phyloP scores from a whole-genome alignment of 345 rosid genomes.

The Eucalyptus cloeziana region DNA sequence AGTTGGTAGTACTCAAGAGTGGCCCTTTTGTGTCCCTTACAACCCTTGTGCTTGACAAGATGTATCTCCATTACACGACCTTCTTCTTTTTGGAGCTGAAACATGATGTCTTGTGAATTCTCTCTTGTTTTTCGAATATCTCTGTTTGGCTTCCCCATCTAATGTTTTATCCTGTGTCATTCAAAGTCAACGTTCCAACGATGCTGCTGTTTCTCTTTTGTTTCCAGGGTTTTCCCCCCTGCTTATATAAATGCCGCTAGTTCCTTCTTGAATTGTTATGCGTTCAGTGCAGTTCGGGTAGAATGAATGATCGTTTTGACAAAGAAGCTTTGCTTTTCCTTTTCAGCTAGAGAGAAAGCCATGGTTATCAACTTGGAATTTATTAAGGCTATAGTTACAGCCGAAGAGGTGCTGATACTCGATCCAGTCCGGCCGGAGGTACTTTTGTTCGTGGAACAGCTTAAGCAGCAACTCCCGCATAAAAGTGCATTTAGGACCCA shows the following conservation, averaged over 20 bases:
- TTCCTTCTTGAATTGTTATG: background rate
- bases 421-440: constrained; percentile 77
- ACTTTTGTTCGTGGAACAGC: constrained; percentile 64
- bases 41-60: background rate
- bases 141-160: background rate
- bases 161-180: background rate
- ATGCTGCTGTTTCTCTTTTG: background rate
- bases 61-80: background rate
- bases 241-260: background rate
- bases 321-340: background rate
- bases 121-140: background rate
- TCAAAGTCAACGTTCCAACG: background rate
- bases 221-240: background rate
- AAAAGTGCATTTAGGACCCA: constrained; percentile 14
- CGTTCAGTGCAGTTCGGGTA: background rate
- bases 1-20: background rate
- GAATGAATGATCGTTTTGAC: background rate
- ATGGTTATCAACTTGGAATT: constrained; percentile 89
- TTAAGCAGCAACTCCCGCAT: constrained; percentile 61
- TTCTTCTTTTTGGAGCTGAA: background rate
- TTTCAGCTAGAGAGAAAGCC: constrained; percentile 76
- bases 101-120: background rate
- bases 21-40: background rate
- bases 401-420: constrained; percentile 71
- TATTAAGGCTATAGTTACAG: constrained; percentile 67